Evolutionary conservation across 177 flowering plant species (phyloP).

Genomic region (Vitis hybrid): DNA sequence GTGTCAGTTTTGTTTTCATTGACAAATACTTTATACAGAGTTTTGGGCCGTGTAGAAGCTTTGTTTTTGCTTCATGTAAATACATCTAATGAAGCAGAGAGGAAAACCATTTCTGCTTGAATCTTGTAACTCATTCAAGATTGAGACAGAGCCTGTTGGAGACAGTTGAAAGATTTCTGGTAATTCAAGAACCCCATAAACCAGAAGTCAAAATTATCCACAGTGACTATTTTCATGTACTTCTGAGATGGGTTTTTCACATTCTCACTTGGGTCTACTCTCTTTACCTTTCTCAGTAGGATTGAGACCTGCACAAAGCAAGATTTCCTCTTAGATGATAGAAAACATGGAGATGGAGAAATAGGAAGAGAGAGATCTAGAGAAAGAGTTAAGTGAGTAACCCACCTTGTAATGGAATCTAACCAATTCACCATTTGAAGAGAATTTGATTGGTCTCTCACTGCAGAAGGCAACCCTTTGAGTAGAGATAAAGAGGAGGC

Average conservation of each 20-base stretch:
- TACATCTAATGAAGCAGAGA: too few relatives aligned
- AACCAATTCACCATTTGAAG: constrained; percentile 16
- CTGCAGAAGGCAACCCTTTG: constrained; percentile 28
- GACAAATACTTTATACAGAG: too few relatives aligned
- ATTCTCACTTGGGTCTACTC: background rate
- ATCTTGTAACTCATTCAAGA: too few relatives aligned
- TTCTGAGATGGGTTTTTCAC: constrained; percentile 17
- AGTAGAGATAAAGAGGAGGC: constrained; percentile 28
- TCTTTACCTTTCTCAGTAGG: background rate
- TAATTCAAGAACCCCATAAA: constrained; percentile 17
- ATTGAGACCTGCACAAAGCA: constrained; percentile 1
- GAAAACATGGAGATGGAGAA: too few relatives aligned
- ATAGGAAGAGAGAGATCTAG: too few relatives aligned
- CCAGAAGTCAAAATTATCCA: constrained; percentile 19
- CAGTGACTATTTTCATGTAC: constrained; percentile 18
- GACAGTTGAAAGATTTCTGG: constrained; percentile 7
- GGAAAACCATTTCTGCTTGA: too few relatives aligned
- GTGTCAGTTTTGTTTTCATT: too few relatives aligned
- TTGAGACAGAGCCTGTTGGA: too few relatives aligned
- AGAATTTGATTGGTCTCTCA: constrained; percentile 20
- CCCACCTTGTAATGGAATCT: constrained; percentile 25
- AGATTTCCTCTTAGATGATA: too few relatives aligned
- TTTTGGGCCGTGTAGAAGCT: too few relatives aligned
- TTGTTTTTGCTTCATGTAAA: too few relatives aligned
- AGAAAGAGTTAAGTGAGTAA: background rate